Conservation (phyloP, 345 rosid genomes). For the Geranium rotundifolium region DNA sequence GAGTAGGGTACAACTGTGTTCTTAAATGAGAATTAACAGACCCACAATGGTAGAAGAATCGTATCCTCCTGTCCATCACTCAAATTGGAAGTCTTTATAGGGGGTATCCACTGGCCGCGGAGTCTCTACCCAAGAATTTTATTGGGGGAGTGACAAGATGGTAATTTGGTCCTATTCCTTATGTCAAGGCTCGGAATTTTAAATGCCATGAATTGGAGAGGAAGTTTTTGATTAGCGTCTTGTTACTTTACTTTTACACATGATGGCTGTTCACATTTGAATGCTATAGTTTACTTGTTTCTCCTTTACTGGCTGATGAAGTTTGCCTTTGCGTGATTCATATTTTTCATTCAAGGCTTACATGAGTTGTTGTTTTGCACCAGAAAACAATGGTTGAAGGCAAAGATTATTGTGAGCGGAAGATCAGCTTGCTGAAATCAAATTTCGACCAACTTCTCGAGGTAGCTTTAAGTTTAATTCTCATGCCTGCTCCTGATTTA, state of each 20-base stretch:
- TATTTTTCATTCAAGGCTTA: neutral
- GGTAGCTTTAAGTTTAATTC: conserved; percentile 28
- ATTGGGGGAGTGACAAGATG: no score
- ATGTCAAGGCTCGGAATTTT: no score
- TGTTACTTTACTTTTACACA: neutral
- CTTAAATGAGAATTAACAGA: no score
- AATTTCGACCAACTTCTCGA: conserved; percentile 91
- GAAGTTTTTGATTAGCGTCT: neutral
- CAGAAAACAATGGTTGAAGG: conserved; percentile 92
- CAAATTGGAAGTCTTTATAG: no score
- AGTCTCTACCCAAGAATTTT: no score
- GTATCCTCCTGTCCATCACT: no score
- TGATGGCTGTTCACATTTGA: neutral
- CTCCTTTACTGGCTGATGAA: neutral
- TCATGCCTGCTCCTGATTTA: no score
- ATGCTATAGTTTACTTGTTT: neutral
- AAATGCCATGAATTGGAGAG: neutral
- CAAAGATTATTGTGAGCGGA: conserved; percentile 86
- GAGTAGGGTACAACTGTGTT: no score
- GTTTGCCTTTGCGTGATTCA: neutral
- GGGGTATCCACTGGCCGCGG: no score
- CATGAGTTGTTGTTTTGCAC: neutral
- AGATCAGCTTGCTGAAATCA: conserved; percentile 82
- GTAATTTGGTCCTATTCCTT: no score
- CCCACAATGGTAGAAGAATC: no score